These are phyloP conservation scores for Pseudocercospora fijiensis DNA, from an alignment of 2,329 filamentous ascomycete genomes.

Conservation along the genomic window DNA sequence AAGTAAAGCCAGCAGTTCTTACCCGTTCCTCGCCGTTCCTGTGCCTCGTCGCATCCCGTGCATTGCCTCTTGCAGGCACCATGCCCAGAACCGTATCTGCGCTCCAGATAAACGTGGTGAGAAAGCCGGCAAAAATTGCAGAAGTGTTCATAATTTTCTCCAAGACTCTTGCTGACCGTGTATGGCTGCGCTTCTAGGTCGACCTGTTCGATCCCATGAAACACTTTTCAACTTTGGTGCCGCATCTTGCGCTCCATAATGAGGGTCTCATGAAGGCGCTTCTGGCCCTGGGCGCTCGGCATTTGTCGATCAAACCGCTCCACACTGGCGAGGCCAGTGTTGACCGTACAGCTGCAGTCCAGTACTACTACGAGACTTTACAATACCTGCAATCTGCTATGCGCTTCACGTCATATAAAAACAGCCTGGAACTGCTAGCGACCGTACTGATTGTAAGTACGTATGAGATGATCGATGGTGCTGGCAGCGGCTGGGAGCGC, in stretches of 20 bases:
- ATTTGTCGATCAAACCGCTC: slow-evolving; percentile 46
- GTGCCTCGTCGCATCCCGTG: not conserved
- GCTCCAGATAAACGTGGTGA: not conserved
- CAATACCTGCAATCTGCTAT: slow-evolving; percentile 62
- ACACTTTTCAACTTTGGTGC: slow-evolving; percentile 42
- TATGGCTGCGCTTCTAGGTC: slow-evolving; percentile 23
- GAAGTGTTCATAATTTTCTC: not conserved
- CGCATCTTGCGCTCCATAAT: slow-evolving; percentile 51
- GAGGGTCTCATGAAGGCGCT: slow-evolving; percentile 59
- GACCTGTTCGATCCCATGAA: slow-evolving; percentile 47
- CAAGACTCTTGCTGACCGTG: not conserved
- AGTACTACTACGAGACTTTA: slow-evolving; percentile 63
- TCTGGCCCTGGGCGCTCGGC: slow-evolving; percentile 56
- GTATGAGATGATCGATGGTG: slow-evolving; percentile 66
- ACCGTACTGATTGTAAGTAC: slow-evolving; percentile 62
- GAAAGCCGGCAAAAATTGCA: not conserved
- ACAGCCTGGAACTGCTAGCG: slow-evolving; percentile 58
- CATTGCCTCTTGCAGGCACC: not conserved
- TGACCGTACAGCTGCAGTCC: slow-evolving; percentile 40
- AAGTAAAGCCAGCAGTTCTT: not conserved
- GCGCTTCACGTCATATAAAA: slow-evolving; percentile 58
- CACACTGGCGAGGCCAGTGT: slow-evolving; percentile 29
- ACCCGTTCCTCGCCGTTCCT: not conserved
- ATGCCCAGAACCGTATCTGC: not conserved
- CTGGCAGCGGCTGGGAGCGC: slow-evolving; percentile 58